Percentiles rank a stretch among this genome's conserved stretches.
These are phyloP conservation scores for Epichloe gansuensis DNA, from an alignment of 2,329 filamentous ascomycete species.

Conservation along the genomic window DNA sequence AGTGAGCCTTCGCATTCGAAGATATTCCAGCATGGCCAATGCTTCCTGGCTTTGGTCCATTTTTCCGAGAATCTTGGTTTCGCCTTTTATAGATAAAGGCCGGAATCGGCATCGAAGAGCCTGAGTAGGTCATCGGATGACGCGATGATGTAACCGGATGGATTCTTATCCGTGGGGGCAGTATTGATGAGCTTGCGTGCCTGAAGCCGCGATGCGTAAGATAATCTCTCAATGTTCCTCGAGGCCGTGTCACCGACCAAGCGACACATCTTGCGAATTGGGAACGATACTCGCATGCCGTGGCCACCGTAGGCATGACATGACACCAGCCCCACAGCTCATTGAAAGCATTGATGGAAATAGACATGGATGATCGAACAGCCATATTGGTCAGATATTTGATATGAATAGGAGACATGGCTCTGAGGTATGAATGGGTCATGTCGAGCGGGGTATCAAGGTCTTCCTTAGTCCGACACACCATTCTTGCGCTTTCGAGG, in stretches of 20 bases:
- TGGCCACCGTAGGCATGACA: slow-evolving; percentile 68
- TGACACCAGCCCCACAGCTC: slow-evolving; percentile 78
- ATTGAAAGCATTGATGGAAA: slow-evolving; percentile 76
- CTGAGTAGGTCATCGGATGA: slow-evolving; percentile 76
- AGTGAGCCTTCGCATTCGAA: slow-evolving; percentile 62
- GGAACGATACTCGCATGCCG: slow-evolving; percentile 86
- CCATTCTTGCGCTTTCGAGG: slow-evolving; percentile 64
- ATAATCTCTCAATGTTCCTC: slow-evolving; percentile 75
- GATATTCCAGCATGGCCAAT: slow-evolving; percentile 71
- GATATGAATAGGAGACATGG: slow-evolving; percentile 82
- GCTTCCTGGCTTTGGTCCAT: slow-evolving; percentile 71
- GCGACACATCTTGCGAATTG: slow-evolving; percentile 84
- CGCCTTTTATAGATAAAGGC: slow-evolving; percentile 75
- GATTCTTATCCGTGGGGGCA: slow-evolving; percentile 66
- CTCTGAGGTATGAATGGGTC: slow-evolving; percentile 71
- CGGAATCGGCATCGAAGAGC: slow-evolving; percentile 80
- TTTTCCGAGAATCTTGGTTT: slow-evolving; percentile 73
- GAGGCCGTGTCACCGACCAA: slow-evolving; percentile 78
- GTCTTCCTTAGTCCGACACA: slow-evolving; percentile 65
- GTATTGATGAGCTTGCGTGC: slow-evolving; percentile 83
- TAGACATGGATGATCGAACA: slow-evolving; percentile 88
- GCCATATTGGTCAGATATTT: slow-evolving; percentile 85
- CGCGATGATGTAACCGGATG: slow-evolving; percentile 80
- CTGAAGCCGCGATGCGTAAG: slow-evolving; percentile 73
- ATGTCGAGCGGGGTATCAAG: slow-evolving; percentile 67